Evolutionary conservation across 2,329 filamentous ascomycete genomes (phyloP).

Genomic region (Botrytis tulipae): DNA sequence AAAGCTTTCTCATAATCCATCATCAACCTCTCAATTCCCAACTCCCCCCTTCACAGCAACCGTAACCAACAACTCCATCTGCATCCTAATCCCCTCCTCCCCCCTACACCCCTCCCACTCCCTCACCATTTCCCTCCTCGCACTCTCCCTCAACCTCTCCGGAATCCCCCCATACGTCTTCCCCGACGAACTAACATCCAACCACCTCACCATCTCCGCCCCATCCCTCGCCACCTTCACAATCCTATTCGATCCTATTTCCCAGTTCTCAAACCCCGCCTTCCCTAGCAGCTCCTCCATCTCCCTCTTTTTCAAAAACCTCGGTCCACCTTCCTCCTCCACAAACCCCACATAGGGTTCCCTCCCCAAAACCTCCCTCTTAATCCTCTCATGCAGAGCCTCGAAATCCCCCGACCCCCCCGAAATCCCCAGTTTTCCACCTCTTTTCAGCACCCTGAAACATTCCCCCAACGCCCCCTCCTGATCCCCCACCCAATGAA

Average conservation of each 20-base stretch:
- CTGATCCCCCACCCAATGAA: slow-evolving; percentile 24
- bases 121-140: slow-evolving; percentile 20
- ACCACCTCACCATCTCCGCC: slow-evolving; percentile 20
- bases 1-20: background rate
- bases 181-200: slow-evolving; percentile 23
- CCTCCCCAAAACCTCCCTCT: slow-evolving; percentile 22
- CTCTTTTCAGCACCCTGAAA: slow-evolving; percentile 20
- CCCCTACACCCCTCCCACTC: slow-evolving; percentile 22
- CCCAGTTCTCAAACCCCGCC: slow-evolving; percentile 8
- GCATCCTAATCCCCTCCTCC: slow-evolving; percentile 21
- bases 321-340: slow-evolving; percentile 3
- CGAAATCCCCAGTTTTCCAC: slow-evolving; percentile 23
- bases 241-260: slow-evolving; percentile 21
- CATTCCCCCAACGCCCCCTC: slow-evolving; percentile 16
- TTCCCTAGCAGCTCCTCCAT: slow-evolving; percentile 8
- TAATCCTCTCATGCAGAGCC: slow-evolving; percentile 23
- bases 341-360: slow-evolving; percentile 22
- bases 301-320: slow-evolving; percentile 19
- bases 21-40: background rate
- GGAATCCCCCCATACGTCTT: slow-evolving; percentile 23
- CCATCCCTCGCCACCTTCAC: slow-evolving; percentile 20
- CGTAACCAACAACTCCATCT: slow-evolving; percentile 25
- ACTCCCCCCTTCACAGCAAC: slow-evolving; percentile 17
- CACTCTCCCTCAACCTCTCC: slow-evolving; percentile 16
- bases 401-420: slow-evolving; percentile 24